Evolutionary conservation across 495 filamentous ascomycete genomes (phyloP).

Genomic region (Talaromyces nanjingensis): DNA sequence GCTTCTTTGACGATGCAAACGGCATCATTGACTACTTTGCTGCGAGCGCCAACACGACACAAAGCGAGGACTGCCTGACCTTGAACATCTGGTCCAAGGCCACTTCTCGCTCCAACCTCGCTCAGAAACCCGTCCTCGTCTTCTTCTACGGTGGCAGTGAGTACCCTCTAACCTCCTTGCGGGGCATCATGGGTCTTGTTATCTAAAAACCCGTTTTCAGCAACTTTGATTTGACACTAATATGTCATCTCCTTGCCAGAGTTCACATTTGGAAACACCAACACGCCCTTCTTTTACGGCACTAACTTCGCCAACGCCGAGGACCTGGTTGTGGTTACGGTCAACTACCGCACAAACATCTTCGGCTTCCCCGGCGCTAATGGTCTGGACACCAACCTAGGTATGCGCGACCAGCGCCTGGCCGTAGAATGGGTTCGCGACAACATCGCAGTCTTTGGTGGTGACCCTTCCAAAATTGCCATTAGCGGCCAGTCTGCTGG

Average conservation of each 20-base stretch:
- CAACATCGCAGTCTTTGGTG: constrained; percentile 52
- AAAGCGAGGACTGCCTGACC: constrained; percentile 39
- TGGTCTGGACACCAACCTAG: constrained; percentile 27
- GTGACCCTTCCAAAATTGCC: constrained; percentile 44
- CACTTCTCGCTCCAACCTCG: constrained; percentile 2
- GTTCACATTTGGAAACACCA: constrained; percentile 23
- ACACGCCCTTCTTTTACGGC: constrained; percentile 36
- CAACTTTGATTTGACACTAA: background rate
- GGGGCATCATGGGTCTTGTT: background rate
- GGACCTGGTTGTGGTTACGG: constrained; percentile 29
- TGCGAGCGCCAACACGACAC: background rate
- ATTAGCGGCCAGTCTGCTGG: constrained; percentile 50
- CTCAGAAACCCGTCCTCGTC: constrained; percentile 27
- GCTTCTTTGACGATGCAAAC: constrained; percentile 8
- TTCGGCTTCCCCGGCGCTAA: constrained; percentile 45
- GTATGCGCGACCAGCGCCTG: constrained; percentile 37
- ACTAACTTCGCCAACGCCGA: constrained; percentile 26
- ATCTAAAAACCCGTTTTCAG: background rate
- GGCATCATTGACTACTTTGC: constrained; percentile 8
- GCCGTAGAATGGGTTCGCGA: constrained; percentile 51
- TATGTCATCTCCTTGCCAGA: constrained; percentile 13
- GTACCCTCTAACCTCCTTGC: background rate
- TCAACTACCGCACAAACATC: constrained; percentile 39
- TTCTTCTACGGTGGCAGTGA: constrained; percentile 31
- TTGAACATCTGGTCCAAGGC: constrained; percentile 27